phyloP scores from a whole-genome alignment of 2,329 filamentous ascomycete species.

The Dactylonectria macrodidyma region DNA sequence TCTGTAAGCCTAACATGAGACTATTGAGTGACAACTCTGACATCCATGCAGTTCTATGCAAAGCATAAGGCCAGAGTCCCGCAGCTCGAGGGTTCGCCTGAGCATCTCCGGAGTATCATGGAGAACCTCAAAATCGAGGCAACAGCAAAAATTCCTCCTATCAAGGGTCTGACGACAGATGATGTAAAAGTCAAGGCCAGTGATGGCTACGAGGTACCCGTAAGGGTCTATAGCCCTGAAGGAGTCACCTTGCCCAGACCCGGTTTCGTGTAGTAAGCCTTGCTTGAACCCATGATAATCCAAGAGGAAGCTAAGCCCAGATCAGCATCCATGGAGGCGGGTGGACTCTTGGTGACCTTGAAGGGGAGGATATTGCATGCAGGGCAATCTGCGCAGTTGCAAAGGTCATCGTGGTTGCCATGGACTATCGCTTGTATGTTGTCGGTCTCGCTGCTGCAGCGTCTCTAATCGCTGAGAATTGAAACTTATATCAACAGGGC shows the following conservation, averaged over 20 bases:
- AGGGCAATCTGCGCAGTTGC: conserved; percentile 5
- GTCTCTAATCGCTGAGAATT: no score
- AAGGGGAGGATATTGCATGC: conserved; percentile 16
- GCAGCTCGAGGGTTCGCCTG: conserved; percentile 1
- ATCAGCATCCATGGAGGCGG: conserved; percentile 14
- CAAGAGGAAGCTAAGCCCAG: background rate
- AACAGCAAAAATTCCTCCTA: background rate
- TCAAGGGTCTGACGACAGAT: background rate
- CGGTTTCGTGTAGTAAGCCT: conserved; percentile 9
- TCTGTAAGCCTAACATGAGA: background rate
- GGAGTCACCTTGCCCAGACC: background rate
- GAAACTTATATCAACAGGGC: background rate
- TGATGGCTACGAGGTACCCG: background rate
- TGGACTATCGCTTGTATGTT: conserved; percentile 17
- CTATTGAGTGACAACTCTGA: no score
- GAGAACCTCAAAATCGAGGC: conserved; percentile 11
- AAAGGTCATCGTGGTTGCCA: conserved; percentile 1
- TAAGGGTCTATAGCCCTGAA: conserved; percentile 10
- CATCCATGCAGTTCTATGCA: conserved; percentile 3
- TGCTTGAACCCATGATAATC: background rate
- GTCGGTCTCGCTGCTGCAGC: no score
- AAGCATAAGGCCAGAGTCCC: background rate
- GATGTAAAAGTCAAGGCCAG: conserved; percentile 5
- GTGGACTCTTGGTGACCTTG: conserved; percentile 17
- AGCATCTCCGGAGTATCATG: conserved; percentile 15